Evolutionary conservation across 2,329 filamentous ascomycete genomes (phyloP).

Genomic region (Neofusicoccum cordaticola): DNA sequence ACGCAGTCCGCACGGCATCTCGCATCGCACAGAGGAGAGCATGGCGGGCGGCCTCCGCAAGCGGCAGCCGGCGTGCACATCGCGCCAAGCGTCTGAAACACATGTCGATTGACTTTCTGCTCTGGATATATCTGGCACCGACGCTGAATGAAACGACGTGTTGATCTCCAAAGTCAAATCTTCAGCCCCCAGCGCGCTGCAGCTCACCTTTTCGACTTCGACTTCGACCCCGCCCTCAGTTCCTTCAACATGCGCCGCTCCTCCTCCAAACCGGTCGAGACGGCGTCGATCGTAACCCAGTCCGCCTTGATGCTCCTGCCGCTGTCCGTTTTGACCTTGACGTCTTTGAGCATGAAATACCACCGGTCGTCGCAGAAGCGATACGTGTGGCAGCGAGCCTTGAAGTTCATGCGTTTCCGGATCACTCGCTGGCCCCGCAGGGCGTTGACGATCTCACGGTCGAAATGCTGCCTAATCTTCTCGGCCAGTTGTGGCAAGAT

Average conservation of each 20-base stretch:
- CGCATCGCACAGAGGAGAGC: not conserved
- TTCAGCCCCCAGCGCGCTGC: not conserved
- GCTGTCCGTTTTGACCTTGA: constrained; percentile 6
- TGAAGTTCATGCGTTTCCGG: constrained; percentile 9
- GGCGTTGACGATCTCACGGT: constrained; percentile 4
- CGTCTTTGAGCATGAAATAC: constrained; percentile 2
- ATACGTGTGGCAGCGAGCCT: constrained; percentile 11
- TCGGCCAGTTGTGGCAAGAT: constrained; percentile 8
- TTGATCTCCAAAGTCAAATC: not conserved
- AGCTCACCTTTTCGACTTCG: not conserved
- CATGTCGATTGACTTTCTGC: not conserved
- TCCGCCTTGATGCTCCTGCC: constrained; percentile 2
- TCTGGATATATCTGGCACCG: not conserved
- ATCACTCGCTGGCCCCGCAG: not conserved
- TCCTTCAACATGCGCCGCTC: not conserved
- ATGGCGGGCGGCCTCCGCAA: not conserved
- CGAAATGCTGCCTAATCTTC: constrained; percentile 1
- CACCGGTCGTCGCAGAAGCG: constrained; percentile 10
- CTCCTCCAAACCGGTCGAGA: not conserved
- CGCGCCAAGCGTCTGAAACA: not conserved
- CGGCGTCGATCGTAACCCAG: not conserved
- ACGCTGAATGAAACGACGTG: not conserved
- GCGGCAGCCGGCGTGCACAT: not conserved
- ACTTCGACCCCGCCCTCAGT: not conserved
- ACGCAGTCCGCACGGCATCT: not conserved